phyloP scores from a whole-genome alignment of 192 early-diverging fungal genomes.

The Coemansia biformis region DNA sequence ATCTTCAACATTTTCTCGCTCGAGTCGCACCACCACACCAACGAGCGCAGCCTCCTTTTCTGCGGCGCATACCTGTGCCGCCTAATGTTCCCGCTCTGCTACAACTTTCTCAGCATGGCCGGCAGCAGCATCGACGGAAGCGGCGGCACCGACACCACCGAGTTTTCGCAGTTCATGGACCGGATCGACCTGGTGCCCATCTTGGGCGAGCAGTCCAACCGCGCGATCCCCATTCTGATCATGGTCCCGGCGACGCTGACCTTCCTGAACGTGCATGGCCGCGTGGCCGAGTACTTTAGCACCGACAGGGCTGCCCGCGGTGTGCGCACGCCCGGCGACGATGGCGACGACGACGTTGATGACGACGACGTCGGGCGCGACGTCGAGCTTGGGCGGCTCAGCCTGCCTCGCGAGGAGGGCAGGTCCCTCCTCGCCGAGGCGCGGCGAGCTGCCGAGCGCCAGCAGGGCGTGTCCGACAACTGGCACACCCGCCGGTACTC shows the following conservation, averaged over 20 bases:
- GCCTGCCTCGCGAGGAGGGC: slow-evolving; percentile 46
- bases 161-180: slow-evolving; percentile 66
- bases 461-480: slow-evolving; percentile 22
- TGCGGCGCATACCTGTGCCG: slow-evolving; percentile 88
- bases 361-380: not conserved
- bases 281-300: slow-evolving; percentile 65
- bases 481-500: slow-evolving; percentile 18
- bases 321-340: slow-evolving; percentile 3
- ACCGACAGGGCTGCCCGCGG: slow-evolving; percentile 26
- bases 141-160: slow-evolving; percentile 40
- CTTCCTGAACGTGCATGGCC: slow-evolving; percentile 77
- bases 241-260: slow-evolving; percentile 69
- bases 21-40: slow-evolving; percentile 90
- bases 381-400: slow-evolving; percentile 35
- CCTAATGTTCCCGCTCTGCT: slow-evolving; percentile 81
- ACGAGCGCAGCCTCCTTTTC: slow-evolving; percentile 85
- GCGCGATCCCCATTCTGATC: slow-evolving; percentile 82
- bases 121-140: slow-evolving; percentile 19
- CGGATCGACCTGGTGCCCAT: slow-evolving; percentile 84
- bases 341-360: slow-evolving; percentile 15
- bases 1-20: slow-evolving; percentile 85
- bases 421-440: slow-evolving; percentile 43
- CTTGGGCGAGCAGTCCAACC: slow-evolving; percentile 80
- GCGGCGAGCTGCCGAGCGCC: slow-evolving; percentile 35
- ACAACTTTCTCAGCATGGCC: slow-evolving; percentile 83